These are phyloP conservation scores for Trametes polyzona DNA, from an alignment of 1,284 basidiomycete genomes.

Conservation along the genomic window DNA sequence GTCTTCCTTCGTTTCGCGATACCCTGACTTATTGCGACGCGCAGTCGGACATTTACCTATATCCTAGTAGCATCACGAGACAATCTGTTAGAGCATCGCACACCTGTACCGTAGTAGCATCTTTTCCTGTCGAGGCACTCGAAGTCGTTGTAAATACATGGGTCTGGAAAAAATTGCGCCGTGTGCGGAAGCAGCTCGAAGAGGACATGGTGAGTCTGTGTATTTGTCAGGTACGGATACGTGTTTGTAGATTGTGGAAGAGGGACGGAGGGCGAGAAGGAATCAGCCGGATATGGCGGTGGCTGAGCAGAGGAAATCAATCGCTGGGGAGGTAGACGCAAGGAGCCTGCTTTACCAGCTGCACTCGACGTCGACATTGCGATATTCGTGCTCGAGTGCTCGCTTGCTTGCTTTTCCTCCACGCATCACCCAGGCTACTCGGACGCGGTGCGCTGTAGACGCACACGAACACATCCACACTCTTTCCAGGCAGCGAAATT, in stretches of 20 bases:
- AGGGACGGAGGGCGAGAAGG: not conserved
- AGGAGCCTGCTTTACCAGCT: not conserved
- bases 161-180: constrained; percentile 10
- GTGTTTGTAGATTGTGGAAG: too few relatives aligned
- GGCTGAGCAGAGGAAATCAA: constrained; percentile 13
- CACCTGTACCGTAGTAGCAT: constrained; percentile 55
- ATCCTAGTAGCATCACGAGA: constrained; percentile 65
- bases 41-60: constrained; percentile 54
- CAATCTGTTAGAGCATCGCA: constrained; percentile 69
- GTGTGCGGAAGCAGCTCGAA: not conserved
- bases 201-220: too few relatives aligned
- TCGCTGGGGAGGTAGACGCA: not conserved
- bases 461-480: too few relatives aligned
- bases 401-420: too few relatives aligned
- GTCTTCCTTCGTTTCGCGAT: constrained; percentile 60
- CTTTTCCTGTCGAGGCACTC: constrained; percentile 30
- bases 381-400: too few relatives aligned
- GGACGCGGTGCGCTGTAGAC: too few relatives aligned
- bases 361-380: not conserved
- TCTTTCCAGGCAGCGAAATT: too few relatives aligned
- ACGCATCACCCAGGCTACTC: too few relatives aligned
- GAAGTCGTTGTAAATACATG: constrained; percentile 31
- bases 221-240: too few relatives aligned
- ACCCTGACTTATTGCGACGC: constrained; percentile 58
- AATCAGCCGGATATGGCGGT: constrained; percentile 10